Evolutionary conservation across 2,329 filamentous ascomycete species (phyloP).

Genomic region (Penicillium rolfsii): DNA sequence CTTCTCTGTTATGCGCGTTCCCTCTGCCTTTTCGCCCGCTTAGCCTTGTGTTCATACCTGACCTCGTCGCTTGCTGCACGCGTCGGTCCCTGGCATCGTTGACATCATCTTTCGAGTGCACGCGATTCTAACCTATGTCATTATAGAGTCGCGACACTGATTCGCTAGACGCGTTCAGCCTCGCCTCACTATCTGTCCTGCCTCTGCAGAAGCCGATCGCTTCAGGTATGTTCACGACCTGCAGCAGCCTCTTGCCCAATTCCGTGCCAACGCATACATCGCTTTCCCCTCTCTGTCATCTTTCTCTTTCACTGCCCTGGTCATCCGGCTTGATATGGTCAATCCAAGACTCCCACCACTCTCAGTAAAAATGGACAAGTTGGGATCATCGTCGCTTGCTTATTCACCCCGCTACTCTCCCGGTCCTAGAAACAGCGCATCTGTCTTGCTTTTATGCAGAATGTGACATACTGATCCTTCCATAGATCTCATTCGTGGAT

Average conservation of each 20-base stretch:
- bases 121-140: constrained; percentile 19
- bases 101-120: constrained; percentile 23
- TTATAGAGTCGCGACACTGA: constrained; percentile 18
- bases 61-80: constrained; percentile 13
- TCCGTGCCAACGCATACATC: constrained; percentile 48
- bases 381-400: constrained; percentile 4
- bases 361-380: background rate
- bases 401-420: constrained; percentile 16
- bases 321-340: constrained; percentile 33
- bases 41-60: constrained; percentile 17
- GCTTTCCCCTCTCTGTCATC: constrained; percentile 18
- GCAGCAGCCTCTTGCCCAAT: constrained; percentile 33
- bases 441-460: constrained; percentile 21
- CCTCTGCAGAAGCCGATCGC: constrained; percentile 38
- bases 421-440: constrained; percentile 33
- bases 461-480: constrained; percentile 30
- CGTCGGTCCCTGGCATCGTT: constrained; percentile 19
- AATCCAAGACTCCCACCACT: constrained; percentile 8
- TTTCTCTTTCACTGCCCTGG: constrained; percentile 20
- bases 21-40: constrained; percentile 2
- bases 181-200: constrained; percentile 25
- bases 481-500: constrained; percentile 31
- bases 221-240: constrained; percentile 42
- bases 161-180: constrained; percentile 15
- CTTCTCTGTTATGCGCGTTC: constrained; percentile 9